phyloP scores from a whole-genome alignment of 148 eudicot genomes.

The Rhododendron simsii region DNA sequence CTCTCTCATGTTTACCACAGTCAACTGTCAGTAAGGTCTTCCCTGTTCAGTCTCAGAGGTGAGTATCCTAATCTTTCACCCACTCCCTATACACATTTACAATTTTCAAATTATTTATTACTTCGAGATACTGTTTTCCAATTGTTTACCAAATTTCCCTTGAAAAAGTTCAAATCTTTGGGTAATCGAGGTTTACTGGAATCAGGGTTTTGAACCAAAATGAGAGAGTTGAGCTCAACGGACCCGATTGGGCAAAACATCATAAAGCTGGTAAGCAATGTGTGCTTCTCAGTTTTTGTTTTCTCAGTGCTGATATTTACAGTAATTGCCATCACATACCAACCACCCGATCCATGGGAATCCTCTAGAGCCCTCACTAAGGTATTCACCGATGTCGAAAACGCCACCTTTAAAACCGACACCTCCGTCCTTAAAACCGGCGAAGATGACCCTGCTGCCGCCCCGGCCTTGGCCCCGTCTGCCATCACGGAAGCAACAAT shows the following conservation, averaged over 20 bases:
- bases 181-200: background rate
- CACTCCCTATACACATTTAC: background rate
- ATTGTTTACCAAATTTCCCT: background rate
- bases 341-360: conserved; percentile 98
- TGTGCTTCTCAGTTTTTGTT: conserved; percentile 86
- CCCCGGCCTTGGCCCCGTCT: conserved; percentile 30
- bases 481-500: conserved; percentile 53
- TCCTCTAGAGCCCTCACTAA: conserved; percentile 79
- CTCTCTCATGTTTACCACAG: background rate
- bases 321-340: conserved; percentile 82
- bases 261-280: conserved; percentile 81
- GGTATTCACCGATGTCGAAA: conserved; percentile 60
- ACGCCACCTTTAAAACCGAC: conserved; percentile 82
- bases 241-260: conserved; percentile 83
- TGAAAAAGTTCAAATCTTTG: background rate
- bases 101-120: background rate
- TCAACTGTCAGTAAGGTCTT: background rate
- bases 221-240: conserved; percentile 44
- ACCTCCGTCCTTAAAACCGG: conserved; percentile 77
- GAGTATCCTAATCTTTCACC: conserved; percentile 1
- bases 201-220: conserved; percentile 10
- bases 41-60: background rate
- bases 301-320: conserved; percentile 69
- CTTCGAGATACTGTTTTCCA: background rate
- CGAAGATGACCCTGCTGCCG: conserved; percentile 47